Evolutionary conservation across 1,284 basidiomycete genomes (phyloP).

Genomic region (Ustilago esculenta): DNA sequence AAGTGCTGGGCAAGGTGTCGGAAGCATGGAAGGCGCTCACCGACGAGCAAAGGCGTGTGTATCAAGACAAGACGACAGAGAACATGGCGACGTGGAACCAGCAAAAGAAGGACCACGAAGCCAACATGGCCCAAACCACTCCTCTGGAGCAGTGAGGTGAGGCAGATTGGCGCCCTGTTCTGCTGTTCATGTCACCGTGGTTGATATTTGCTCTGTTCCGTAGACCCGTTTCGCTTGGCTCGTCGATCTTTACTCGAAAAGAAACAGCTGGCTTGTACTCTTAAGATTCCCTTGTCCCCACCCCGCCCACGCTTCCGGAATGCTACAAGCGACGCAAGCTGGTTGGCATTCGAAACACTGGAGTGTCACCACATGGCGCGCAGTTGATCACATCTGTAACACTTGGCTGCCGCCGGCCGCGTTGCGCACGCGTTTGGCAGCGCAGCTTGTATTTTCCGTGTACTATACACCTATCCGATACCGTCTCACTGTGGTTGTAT

Average conservation of each 20-base stretch:
- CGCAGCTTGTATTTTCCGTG: constrained; percentile 8
- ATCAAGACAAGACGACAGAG: constrained; percentile 58
- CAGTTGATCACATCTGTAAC: no score
- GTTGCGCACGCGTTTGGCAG: no score
- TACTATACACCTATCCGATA: constrained; percentile 22
- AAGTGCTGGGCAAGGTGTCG: constrained; percentile 56
- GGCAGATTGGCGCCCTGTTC: no score
- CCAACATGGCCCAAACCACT: constrained; percentile 17
- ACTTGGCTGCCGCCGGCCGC: no score
- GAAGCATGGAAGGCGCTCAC: constrained; percentile 58
- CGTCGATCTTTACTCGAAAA: not conserved
- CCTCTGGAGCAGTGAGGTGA: constrained; percentile 24
- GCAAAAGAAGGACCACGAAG: constrained; percentile 55
- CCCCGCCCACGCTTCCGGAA: not conserved
- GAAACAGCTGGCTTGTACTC: constrained; percentile 18
- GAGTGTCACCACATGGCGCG: no score
- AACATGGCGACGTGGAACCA: constrained; percentile 56
- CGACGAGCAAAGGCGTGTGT: constrained; percentile 54
- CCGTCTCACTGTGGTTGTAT: constrained; percentile 7
- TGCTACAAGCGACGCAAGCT: no score
- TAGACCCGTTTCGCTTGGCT: not conserved
- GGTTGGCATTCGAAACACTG: no score
- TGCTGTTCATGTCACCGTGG: not conserved
- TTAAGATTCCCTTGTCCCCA: not conserved
- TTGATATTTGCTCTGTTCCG: not conserved